Evolutionary conservation across 441 rosid species (phyloP).

Genomic region (Gossypium armourianum): DNA sequence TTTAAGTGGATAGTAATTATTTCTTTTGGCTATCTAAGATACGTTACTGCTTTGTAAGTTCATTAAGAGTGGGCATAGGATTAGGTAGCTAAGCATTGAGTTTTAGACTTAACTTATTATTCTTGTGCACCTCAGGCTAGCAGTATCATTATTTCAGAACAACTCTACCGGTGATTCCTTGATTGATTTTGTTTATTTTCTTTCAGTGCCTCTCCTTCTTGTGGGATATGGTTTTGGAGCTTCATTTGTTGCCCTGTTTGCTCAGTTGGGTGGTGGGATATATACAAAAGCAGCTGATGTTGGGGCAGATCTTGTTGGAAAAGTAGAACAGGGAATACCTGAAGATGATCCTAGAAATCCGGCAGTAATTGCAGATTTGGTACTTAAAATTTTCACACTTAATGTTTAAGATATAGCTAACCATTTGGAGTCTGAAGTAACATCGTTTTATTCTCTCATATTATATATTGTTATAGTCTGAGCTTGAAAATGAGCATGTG

Average conservation of each 20-base stretch:
- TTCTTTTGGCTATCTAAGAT: not conserved
- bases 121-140: not conserved
- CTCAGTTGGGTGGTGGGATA: conserved; percentile 99
- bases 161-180: not conserved
- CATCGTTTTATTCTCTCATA: not conserved
- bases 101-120: no score
- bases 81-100: no score
- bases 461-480: not conserved
- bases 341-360: conserved; percentile 99
- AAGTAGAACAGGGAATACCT: conserved; percentile 97
- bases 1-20: not conserved
- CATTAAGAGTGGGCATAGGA: not conserved
- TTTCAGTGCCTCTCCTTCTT: conserved; percentile 86
- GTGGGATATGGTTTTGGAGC: conserved; percentile 99
- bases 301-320: conserved; percentile 97
- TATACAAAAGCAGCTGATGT: conserved; percentile 98
- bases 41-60: not conserved
- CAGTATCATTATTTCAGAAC: not conserved
- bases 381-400: conserved; percentile 20
- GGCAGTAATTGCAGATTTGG: conserved; percentile 98
- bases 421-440: not conserved
- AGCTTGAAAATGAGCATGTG: not conserved
- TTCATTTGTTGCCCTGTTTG: conserved; percentile 94
- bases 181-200: conserved; percentile 17
- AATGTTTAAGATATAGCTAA: conserved; percentile 1